Base-by-base conservation (phyloP, 495 filamentous ascomycete genomes). In the Bombardia bombarda region DNA sequence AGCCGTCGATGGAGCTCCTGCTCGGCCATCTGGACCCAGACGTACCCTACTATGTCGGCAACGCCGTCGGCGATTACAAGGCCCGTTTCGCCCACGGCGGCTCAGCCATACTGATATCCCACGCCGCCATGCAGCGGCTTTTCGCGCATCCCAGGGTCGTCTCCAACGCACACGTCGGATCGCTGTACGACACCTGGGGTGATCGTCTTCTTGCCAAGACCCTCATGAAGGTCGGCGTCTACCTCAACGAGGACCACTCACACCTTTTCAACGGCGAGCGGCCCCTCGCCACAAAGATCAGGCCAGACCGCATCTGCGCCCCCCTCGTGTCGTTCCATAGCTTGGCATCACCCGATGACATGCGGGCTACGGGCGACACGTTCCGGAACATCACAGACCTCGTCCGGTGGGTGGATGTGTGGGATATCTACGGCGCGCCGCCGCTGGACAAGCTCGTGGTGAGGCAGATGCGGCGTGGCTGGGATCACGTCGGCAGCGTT, bases 41-140 rank as follows among this genome's bases (percentile, higher is more conserved):
- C 4, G 32, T 54, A n/a, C 59, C 65, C 13, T 57, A 69, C 18
- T 72, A 68, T 46, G 44, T 73, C n/a, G 69, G 69, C n/a, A 73
- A 70, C 37, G 64, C 67, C 3, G 67, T 72, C 3, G 69, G 69
- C 20, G 68, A 68, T 38, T 73, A 60, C 49, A 59, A 58, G 22
- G 55, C 53, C 2, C 66, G 69, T 36, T 73, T 73, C 46, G 67
- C 68, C 12, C 69, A 73, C 43, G 69, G 69, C 7, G 68, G 69
- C 6, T 72, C 68, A 4, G 63, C 61, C 14, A 52, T 70, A 16
- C 49, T 70, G 21, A 49, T 73, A 10, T 72, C 68, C 0, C 62
- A 62, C 19, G 68, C 59, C 7, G 56, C 68, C 42, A 56, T 73
- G 40, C 51, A 45, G 8, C 50, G 72, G 13, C 59, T 60, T 25